Conservation (phyloP, 257 asterid species). For the Fraxinus excelsior region DNA sequence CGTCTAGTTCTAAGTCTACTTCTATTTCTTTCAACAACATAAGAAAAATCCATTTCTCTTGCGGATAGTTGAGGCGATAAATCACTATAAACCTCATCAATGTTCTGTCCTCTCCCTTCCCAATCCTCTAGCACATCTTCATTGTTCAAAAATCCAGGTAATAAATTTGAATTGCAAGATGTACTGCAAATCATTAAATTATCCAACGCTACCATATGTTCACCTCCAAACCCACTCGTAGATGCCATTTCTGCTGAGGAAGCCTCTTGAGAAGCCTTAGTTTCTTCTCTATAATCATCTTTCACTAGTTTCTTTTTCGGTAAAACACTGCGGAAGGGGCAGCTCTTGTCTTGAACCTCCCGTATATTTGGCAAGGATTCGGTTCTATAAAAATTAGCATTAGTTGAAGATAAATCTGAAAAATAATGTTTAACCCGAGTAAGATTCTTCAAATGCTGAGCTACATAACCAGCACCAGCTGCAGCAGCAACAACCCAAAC, state of each 20-base stretch:
- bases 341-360: conserved; percentile 27
- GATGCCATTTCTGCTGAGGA: conserved; percentile 40
- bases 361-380: conserved; percentile 15
- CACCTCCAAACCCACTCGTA: conserved; percentile 37
- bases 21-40: conserved; percentile 48
- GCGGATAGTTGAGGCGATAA: conserved; percentile 38
- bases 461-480: conserved; percentile 75
- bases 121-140: conserved; percentile 36
- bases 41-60: conserved; percentile 43
- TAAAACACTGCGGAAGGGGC: conserved; percentile 24
- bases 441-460: conserved; percentile 64
- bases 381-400: conserved; percentile 25
- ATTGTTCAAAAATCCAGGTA: conserved; percentile 20
- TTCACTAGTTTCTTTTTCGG: conserved; percentile 29
- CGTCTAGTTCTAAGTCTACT: conserved; percentile 55
- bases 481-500: conserved; percentile 71
- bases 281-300: conserved; percentile 33
- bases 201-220: conserved; percentile 20
- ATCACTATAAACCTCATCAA: conserved; percentile 34
- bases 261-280: conserved; percentile 24
- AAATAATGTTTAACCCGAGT: conserved; percentile 40
- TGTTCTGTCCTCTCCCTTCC: conserved; percentile 26
- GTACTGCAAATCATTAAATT: conserved; percentile 22
- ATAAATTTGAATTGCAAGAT: conserved; percentile 23
- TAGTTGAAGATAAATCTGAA: conserved; percentile 36